Base-by-base conservation (phyloP, 2,329 filamentous ascomycete species). In the Ophiostoma tasmaniense region DNA sequence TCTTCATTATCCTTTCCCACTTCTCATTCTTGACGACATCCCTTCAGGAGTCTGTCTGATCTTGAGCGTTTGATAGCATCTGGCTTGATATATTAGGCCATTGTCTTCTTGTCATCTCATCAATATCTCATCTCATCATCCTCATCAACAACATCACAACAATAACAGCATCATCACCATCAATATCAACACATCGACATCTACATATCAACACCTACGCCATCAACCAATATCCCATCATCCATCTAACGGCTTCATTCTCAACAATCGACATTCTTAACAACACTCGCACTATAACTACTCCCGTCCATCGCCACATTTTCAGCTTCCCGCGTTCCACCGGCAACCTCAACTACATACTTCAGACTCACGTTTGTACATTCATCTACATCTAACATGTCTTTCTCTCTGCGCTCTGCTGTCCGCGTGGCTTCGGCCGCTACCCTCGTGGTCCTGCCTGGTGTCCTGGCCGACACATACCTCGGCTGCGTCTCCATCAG, bases 401-500 rank as follows among this genome's bases (percentile, higher is more conserved):
- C 67, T 45, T 35, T 68, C 55, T 64, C 64, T 68, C 64, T 66
- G 61, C 68, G 59, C 35, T 70, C 69, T 10, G 22, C 68, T 25
- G 55, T 72, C 39, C 64, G 59, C 35, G 25, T 68, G 37, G 68
- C 70, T 4, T 45, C 66, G 22, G 66, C 61, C 20, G 67, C 67
- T 1, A 39, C 64, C n/a, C 66, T 72, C 7, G 42, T 71, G 42
- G 64, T 66, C 20, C 17, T 68, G 3, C 61, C 35, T 4, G 52
- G 62, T n/a, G 70, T 67, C 8, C 67, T 55, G 17, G 70, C 71
- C 13, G 70, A 69, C 25, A 55, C 50, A 22, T 67, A 39, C 22
- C 70, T 72, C 5, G 72, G 72, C 67, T 73, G 72, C 30, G 72
- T 72, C 8, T 17, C 39, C 11, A 66, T 73, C 67, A 73, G 70